Percentiles rank a stretch among this genome's conserved stretches.
Evolutionary conservation across 805 yeast species (phyloP).

Genomic region (Kazachstania africana): DNA sequence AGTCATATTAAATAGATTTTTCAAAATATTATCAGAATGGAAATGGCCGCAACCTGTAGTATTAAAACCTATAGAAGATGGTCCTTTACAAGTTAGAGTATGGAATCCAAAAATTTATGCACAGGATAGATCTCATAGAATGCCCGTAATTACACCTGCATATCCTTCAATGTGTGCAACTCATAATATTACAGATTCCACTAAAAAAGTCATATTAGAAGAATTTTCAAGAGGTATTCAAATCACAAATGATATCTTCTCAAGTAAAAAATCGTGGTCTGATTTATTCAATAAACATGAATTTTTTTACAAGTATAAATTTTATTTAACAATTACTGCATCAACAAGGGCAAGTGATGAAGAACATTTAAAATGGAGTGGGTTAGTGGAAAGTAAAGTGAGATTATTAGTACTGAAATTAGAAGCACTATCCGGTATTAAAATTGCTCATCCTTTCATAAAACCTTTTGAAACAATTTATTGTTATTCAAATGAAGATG

Average conservation of each 20-base stretch:
- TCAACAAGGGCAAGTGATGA: constrained; percentile 64
- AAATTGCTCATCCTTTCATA: constrained; percentile 81
- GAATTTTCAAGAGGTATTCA: constrained; percentile 72
- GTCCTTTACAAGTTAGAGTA: constrained; percentile 88
- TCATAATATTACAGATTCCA: constrained; percentile 83
- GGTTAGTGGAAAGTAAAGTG: constrained; percentile 81
- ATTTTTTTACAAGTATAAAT: constrained; percentile 75
- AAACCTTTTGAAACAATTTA: constrained; percentile 56
- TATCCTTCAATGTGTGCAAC: constrained; percentile 93
- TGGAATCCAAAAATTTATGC: constrained; percentile 94
- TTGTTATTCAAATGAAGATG: constrained; percentile 38
- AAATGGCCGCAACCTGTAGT: constrained; percentile 98
- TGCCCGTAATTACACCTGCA: constrained; percentile 98
- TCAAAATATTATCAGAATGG: constrained; percentile 80
- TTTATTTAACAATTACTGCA: constrained; percentile 73
- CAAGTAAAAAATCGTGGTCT: constrained; percentile 58
- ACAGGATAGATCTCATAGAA: constrained; percentile 77
- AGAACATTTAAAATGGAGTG: constrained; percentile 84
- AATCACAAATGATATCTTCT: constrained; percentile 53
- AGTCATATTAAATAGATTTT: constrained; percentile 79
- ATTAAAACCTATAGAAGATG: constrained; percentile 88
- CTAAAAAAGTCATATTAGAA: constrained; percentile 67
- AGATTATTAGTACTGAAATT: constrained; percentile 74
- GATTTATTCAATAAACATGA: constrained; percentile 69
- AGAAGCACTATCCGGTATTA: constrained; percentile 65